Percentiles rank a stretch among this genome's conserved stretches.
These are phyloP conservation scores for Powellomyces hirtus DNA, from an alignment of 192 early-diverging fungal species.

Conservation along the genomic window DNA sequence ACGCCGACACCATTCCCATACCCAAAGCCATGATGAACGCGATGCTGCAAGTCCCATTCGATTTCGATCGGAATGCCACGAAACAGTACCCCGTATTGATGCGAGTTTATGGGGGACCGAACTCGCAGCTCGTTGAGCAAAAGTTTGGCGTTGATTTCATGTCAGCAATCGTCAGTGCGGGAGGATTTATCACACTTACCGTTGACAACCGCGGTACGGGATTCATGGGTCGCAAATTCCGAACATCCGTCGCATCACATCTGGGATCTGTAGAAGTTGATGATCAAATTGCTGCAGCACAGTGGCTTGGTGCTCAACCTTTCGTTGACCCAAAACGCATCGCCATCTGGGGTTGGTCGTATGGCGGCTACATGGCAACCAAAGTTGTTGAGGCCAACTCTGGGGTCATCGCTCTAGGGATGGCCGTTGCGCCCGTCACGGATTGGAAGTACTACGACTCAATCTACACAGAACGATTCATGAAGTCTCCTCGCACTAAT, in stretches of 20 bases:
- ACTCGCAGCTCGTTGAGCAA: slow-evolving; percentile 66
- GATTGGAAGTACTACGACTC: slow-evolving; percentile 85
- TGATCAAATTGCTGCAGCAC: slow-evolving; percentile 87
- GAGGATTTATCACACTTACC: slow-evolving; percentile 37
- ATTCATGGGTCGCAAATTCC: slow-evolving; percentile 77
- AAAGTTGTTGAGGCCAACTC: slow-evolving; percentile 84
- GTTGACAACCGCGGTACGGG: slow-evolving; percentile 91
- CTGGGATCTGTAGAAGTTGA: slow-evolving; percentile 79
- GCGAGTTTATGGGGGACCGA: slow-evolving; percentile 83
- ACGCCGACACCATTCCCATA: slow-evolving; percentile 20
- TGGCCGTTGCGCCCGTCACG: slow-evolving; percentile 96
- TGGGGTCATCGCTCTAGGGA: slow-evolving; percentile 77
- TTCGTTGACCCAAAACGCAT: slow-evolving; percentile 80
- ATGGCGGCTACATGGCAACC: slow-evolving; percentile 83
- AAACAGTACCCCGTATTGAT: slow-evolving; percentile 81
- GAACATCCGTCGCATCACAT: slow-evolving; percentile 67
- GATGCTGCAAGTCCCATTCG: slow-evolving; percentile 74
- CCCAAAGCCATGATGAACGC: slow-evolving; percentile 66
- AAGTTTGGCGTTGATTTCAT: slow-evolving; percentile 36
- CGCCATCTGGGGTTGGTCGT: slow-evolving; percentile 98
- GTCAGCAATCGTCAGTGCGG: slow-evolving; percentile 51
- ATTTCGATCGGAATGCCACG: slow-evolving; percentile 63
- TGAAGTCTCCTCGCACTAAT: slow-evolving; percentile 85
- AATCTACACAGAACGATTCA: slow-evolving; percentile 95
- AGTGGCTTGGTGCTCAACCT: slow-evolving; percentile 54